These are phyloP conservation scores for Penicillium sp. DNA, from an alignment of 2,329 filamentous ascomycete species.

Conservation along the genomic window DNA sequence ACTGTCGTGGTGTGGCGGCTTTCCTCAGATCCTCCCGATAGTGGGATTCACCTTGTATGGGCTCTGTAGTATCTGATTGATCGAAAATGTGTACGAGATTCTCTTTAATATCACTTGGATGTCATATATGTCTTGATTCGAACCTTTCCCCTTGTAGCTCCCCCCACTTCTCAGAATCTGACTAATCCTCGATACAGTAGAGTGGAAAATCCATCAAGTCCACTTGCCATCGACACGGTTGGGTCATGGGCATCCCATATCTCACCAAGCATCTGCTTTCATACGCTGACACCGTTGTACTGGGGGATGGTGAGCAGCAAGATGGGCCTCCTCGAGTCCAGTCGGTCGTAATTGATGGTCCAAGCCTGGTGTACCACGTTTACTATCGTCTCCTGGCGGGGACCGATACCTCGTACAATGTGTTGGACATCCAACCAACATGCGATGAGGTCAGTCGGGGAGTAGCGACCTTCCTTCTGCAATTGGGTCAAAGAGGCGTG, in stretches of 20 bases:
- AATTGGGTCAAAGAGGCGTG: slow-evolving; percentile 52
- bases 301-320: slow-evolving; percentile 12
- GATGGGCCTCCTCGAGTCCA: slow-evolving; percentile 13
- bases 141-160: too few species aligned
- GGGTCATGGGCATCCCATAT: slow-evolving; percentile 32
- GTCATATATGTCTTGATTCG: too few species aligned
- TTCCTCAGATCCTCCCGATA: slow-evolving; percentile 61
- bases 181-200: too few species aligned
- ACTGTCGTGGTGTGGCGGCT: slow-evolving; percentile 76
- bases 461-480: slow-evolving; percentile 58
- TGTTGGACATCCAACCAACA: slow-evolving; percentile 51
- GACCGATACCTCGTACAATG: slow-evolving; percentile 38
- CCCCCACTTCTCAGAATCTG: too few species aligned
- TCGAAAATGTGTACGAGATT: too few species aligned
- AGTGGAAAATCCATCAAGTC: not conserved
- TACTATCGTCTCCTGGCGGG: slow-evolving; percentile 52
- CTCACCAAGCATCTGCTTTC: slow-evolving; percentile 31
- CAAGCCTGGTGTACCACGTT: slow-evolving; percentile 69
- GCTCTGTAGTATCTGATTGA: too few species aligned
- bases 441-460: slow-evolving; percentile 59
- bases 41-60: too few species aligned
- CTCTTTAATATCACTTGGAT: too few species aligned
- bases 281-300: slow-evolving; percentile 24
- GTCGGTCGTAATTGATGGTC: slow-evolving; percentile 64
- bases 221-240: not conserved